Percentiles rank a stretch among this genome's conserved stretches.
Conservation (phyloP, 169 alveolate species). For the Plasmodium gonderi region DNA sequence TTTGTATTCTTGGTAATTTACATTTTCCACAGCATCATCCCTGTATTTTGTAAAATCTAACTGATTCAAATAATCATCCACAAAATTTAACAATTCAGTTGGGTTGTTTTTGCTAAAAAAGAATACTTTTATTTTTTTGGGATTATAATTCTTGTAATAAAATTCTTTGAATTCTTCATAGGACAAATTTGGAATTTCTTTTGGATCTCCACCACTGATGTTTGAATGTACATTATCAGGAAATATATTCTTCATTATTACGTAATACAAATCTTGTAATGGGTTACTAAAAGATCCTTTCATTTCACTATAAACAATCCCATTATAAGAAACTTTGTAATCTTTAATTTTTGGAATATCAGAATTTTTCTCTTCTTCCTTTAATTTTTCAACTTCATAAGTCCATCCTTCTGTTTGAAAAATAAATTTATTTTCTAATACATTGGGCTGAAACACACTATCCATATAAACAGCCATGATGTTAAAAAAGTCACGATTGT, state of each 20-base stretch:
- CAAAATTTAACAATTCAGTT: constrained; percentile 78
- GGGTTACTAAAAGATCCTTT: constrained; percentile 77
- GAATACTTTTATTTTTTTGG: constrained; percentile 84
- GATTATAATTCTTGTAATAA: constrained; percentile 85
- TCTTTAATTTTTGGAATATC: constrained; percentile 76
- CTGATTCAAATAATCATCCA: constrained; percentile 75
- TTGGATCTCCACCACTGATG: constrained; percentile 92
- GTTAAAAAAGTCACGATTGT: constrained; percentile 84
- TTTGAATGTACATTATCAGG: constrained; percentile 82
- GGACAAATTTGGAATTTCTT: constrained; percentile 83
- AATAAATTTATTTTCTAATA: constrained; percentile 77
- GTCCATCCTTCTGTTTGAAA: constrained; percentile 92
- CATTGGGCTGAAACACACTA: constrained; percentile 86
- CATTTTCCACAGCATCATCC: constrained; percentile 63
- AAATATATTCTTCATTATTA: constrained; percentile 63
- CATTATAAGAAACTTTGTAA: constrained; percentile 79
- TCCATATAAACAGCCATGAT: constrained; percentile 87
- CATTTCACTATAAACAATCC: constrained; percentile 85
- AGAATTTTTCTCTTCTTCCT: constrained; percentile 40
- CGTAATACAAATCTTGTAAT: constrained; percentile 55
- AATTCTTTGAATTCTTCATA: constrained; percentile 84
- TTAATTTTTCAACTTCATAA: constrained; percentile 77
- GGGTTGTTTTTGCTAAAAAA: constrained; percentile 84
- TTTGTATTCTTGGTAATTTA: constrained; percentile 53
- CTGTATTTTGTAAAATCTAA: constrained; percentile 53